Percentiles rank a stretch among this genome's conserved stretches.
These are phyloP conservation scores for Ceratocystis colombiana DNA, from an alignment of 2,329 filamentous ascomycete species.

Conservation along the genomic window DNA sequence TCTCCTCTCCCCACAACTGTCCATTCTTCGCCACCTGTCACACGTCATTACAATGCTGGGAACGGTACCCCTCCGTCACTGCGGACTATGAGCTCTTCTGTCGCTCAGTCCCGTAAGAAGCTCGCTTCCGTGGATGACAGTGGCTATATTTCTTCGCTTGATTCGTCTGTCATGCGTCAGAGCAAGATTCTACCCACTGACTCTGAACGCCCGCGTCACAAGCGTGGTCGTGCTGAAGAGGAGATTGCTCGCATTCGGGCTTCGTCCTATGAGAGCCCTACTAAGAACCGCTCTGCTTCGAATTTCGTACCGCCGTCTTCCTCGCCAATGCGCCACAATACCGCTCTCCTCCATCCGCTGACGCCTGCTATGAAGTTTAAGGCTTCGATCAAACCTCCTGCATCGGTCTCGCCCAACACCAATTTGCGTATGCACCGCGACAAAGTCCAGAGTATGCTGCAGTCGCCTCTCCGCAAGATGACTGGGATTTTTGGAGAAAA, in stretches of 20 bases:
- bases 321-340: constrained; percentile 55
- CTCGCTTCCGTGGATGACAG: constrained; percentile 75
- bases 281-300: constrained; percentile 51
- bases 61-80: constrained; percentile 66
- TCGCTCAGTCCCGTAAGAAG: constrained; percentile 60
- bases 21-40: constrained; percentile 82
- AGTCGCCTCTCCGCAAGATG: constrained; percentile 55
- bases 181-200: constrained; percentile 63
- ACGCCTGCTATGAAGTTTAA: constrained; percentile 80
- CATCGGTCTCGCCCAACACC: constrained; percentile 85
- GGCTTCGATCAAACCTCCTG: constrained; percentile 45
- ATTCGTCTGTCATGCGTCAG: constrained; percentile 75
- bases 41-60: constrained; percentile 47
- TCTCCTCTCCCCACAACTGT: constrained; percentile 63
- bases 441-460: constrained; percentile 68
- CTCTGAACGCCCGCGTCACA: constrained; percentile 66
- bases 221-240: constrained; percentile 84
- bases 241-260: constrained; percentile 88
- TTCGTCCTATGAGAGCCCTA: constrained; percentile 87
- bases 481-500: constrained; percentile 37
- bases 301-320: constrained; percentile 50
- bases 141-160: constrained; percentile 91
- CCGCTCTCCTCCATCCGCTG: constrained; percentile 56
- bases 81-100: constrained; percentile 53
- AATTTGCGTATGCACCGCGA: constrained; percentile 82